Evolutionary conservation across 2,329 filamentous ascomycete species (phyloP), one percentile per base, ranked within the genome.

Genomic region (Calonectria pseudoturangicola): DNA sequence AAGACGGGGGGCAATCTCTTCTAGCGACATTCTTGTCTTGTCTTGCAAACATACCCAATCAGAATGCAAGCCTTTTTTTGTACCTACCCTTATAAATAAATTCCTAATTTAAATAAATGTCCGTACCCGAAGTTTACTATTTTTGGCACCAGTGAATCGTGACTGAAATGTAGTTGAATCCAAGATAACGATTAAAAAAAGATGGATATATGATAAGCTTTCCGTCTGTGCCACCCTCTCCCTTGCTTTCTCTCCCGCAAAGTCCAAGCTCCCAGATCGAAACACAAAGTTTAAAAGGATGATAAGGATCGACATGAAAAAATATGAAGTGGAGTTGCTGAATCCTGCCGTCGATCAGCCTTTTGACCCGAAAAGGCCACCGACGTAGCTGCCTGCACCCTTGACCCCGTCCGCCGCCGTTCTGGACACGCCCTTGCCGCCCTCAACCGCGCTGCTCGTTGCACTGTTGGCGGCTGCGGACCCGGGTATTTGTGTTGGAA

Each of bases 401-500:
- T 84, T 81, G 30, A 80, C 70, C 1, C 82, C 82, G 12, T 80
- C 78, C 15, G 77, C 63, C 6, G 77, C 71, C 50, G 70, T 75
- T 6, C 77, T 73, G 2, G 79, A 81, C 16, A 80, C 82, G 27
- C 75, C 73, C 81, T 84, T 82, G 13, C 78, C 76, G 3, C 83
- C 83, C 3, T 84, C 82, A 1, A 75, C 80, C 0, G 82, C 74
- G 9, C 77, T 76, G 10, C 73, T 75, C 4, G 77, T 80, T 4
- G 79, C 80, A 28, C 73, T 78, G 68, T 80, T 80, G 56, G 79
- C 74, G 0, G 79, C 78, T 1, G 74, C 72, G 1, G 82, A 77
- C 0, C 83, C 78, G 16, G 83, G 83, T 1, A 81, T 71, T n/a
- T 79, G 75, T 16, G 78, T 76, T 25, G 83, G 78, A 0, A 85